A percentile compares a stretch with the other conserved stretches of the same genome.
Evolutionary conservation across 345 rosid species (phyloP).

Genomic region (Moringa oleifera): DNA sequence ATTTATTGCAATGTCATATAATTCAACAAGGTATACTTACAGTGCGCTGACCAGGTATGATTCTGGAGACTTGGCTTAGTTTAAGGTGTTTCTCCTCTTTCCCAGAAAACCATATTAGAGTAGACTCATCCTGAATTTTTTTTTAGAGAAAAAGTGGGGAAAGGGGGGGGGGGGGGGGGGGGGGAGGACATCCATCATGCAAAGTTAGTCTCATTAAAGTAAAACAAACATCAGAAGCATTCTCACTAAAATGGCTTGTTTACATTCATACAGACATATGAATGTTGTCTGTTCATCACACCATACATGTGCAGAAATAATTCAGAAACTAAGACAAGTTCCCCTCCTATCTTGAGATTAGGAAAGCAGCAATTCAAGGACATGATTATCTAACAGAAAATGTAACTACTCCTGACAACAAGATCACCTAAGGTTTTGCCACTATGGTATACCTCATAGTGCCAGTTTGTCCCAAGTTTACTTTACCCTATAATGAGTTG

Average conservation of each 20-base stretch:
- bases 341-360: too few species aligned
- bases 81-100: constrained; percentile 66
- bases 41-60: constrained; percentile 77
- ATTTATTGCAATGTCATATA: background rate
- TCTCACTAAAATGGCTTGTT: background rate
- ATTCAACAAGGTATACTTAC: constrained; percentile 34
- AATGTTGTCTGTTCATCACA: background rate
- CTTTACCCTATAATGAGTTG: background rate
- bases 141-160: too few species aligned
- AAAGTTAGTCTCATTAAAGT: background rate
- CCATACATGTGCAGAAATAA: background rate
- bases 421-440: background rate
- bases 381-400: background rate
- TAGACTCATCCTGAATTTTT: constrained; percentile 80
- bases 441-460: background rate
- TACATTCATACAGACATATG: background rate
- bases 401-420: background rate
- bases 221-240: background rate
- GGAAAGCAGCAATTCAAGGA: too few species aligned
- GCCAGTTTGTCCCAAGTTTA: background rate
- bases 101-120: constrained; percentile 74
- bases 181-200: constrained; percentile 14
- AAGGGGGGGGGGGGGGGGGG: background rate
- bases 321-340: background rate
- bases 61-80: constrained; percentile 64